phyloP scores from a whole-genome alignment of 2,329 filamentous ascomycete species.

The Cladosporium halotolerans region DNA sequence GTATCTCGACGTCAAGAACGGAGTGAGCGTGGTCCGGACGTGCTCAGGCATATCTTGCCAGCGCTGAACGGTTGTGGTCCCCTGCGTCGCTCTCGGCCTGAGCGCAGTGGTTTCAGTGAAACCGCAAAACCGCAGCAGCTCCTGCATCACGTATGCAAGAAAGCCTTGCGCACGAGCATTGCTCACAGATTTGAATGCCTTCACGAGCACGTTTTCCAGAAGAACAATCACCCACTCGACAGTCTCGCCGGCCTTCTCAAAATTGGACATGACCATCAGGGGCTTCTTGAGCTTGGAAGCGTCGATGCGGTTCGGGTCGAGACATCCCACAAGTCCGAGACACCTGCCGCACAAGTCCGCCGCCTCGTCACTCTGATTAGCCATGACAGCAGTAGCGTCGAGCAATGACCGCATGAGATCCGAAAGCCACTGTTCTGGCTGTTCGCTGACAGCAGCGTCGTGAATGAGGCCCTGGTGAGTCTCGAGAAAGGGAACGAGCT shows the following conservation, averaged over 20 bases:
- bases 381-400: slow-evolving; percentile 79
- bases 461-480: slow-evolving; percentile 72
- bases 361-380: slow-evolving; percentile 58
- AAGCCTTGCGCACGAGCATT: slow-evolving; percentile 86
- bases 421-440: slow-evolving; percentile 69
- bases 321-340: slow-evolving; percentile 79
- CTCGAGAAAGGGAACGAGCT: slow-evolving; percentile 68
- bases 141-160: slow-evolving; percentile 90
- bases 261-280: slow-evolving; percentile 85
- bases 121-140: slow-evolving; percentile 71
- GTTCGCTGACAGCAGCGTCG: slow-evolving; percentile 71
- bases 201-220: slow-evolving; percentile 80
- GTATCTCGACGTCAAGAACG: slow-evolving; percentile 82
- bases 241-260: slow-evolving; percentile 68
- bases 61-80: slow-evolving; percentile 59
- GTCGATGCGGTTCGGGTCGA: slow-evolving; percentile 88
- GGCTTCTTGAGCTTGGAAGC: slow-evolving; percentile 68
- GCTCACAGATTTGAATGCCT: slow-evolving; percentile 82
- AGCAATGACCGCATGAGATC: slow-evolving; percentile 70
- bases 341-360: slow-evolving; percentile 70
- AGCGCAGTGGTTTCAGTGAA: slow-evolving; percentile 55
- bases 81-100: slow-evolving; percentile 48
- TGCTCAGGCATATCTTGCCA: slow-evolving; percentile 74
- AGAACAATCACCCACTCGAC: slow-evolving; percentile 81
- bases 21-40: slow-evolving; percentile 74